These are phyloP conservation scores for Lotus japonicus DNA, from an alignment of 306 rosid species.

Conservation along the genomic window DNA sequence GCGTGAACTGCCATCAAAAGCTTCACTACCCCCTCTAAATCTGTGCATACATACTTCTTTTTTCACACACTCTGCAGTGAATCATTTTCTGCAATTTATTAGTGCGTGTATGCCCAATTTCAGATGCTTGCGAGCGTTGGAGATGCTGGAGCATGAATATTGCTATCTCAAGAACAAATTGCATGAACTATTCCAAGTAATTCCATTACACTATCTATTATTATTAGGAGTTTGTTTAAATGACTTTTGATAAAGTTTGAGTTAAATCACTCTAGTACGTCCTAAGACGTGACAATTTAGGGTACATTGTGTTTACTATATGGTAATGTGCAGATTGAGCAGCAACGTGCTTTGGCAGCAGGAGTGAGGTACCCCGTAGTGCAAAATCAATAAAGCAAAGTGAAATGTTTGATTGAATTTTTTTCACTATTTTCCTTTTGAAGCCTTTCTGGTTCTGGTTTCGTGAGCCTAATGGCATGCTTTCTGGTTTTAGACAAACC, in stretches of 20 bases:
- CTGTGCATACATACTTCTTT: not conserved
- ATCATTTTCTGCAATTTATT: no score
- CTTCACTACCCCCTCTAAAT: not conserved
- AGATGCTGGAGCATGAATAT: conserved; percentile 82
- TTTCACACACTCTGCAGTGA: no score
- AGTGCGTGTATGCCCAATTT: no score
- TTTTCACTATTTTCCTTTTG: not conserved
- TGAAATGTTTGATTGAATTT: not conserved
- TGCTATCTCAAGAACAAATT: conserved; percentile 91
- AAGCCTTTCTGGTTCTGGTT: not conserved
- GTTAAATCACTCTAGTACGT: no score
- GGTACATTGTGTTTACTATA: no score
- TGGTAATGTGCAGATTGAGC: conserved; percentile 54
- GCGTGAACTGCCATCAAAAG: not conserved
- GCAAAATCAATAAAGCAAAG: conserved; percentile 36
- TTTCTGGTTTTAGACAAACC: conserved; percentile 18
- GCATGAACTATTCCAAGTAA: conserved; percentile 86
- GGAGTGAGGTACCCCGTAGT: conserved; percentile 76
- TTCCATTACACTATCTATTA: not conserved
- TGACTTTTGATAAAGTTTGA: no score
- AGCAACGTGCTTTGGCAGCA: conserved; percentile 77
- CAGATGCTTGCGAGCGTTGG: conserved; percentile 87
- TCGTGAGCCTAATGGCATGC: not conserved
- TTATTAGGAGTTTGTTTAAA: no score
- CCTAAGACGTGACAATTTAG: no score